These are phyloP conservation scores for Pyronema domesticum DNA, from an alignment of 495 filamentous ascomycete species.

Conservation along the genomic window DNA sequence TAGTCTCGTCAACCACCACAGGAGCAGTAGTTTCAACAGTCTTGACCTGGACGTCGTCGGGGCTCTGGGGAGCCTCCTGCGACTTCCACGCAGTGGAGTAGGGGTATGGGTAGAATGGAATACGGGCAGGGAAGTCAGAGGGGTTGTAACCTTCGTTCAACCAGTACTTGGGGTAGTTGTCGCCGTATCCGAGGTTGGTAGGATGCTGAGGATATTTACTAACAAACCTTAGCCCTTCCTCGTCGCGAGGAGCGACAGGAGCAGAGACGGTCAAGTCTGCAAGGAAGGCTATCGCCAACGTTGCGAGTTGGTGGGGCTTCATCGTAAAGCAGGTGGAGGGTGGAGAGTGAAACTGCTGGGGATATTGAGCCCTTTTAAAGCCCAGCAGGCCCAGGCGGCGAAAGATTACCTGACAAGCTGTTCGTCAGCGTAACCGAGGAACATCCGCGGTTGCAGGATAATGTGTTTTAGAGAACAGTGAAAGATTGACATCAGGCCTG, in stretches of 20 bases:
- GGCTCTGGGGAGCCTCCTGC: not conserved
- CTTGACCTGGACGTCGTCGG: not conserved
- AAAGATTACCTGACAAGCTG: too few relatives aligned
- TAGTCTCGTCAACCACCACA: not conserved
- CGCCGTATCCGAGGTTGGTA: conserved; percentile 15
- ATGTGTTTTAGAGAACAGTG: too few relatives aligned
- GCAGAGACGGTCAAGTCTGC: not conserved
- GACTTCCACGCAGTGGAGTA: conserved; percentile 1
- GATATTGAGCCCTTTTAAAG: too few relatives aligned
- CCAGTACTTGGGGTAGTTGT: conserved; percentile 24
- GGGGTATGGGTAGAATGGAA: conserved; percentile 2
- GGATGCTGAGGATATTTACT: conserved; percentile 22
- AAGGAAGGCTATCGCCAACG: conserved; percentile 2
- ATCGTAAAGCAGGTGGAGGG: not conserved
- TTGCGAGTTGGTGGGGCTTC: conserved; percentile 2
- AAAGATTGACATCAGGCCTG: too few relatives aligned
- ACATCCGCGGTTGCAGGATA: too few relatives aligned
- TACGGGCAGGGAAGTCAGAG: not conserved
- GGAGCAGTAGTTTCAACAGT: not conserved
- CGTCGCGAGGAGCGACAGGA: not conserved
- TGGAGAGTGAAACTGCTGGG: not conserved
- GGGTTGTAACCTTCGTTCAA: conserved; percentile 15
- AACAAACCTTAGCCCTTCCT: not conserved
- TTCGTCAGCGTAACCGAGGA: too few relatives aligned
- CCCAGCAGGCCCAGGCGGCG: too few relatives aligned